Evolutionary conservation across 2,329 filamentous ascomycete species (phyloP).

Genomic region (Tolypocladium cylindrosporum): DNA sequence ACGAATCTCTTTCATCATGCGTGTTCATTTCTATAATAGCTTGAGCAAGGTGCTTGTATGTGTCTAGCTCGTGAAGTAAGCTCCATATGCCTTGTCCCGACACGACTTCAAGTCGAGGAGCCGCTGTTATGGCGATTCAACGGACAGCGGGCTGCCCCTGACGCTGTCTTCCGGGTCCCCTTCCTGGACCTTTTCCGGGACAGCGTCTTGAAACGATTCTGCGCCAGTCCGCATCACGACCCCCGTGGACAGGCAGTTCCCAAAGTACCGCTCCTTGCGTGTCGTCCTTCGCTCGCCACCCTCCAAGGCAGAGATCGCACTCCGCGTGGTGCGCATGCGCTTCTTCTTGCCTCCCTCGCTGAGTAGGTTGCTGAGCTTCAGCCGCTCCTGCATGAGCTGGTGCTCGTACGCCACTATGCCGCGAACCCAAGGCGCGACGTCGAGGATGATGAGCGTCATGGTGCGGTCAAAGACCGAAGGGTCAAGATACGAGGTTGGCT

Average conservation of each 20-base stretch:
- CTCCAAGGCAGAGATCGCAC: conserved; percentile 67
- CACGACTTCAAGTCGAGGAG: not conserved
- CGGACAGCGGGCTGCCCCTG: conserved; percentile 3
- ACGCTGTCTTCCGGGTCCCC: conserved; percentile 4
- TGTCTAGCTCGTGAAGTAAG: not conserved
- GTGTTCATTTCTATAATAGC: not conserved
- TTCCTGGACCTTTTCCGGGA: conserved; percentile 9
- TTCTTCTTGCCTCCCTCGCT: conserved; percentile 43
- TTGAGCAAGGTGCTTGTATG: not conserved
- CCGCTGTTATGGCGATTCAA: conserved; percentile 1
- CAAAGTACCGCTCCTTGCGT: conserved; percentile 65
- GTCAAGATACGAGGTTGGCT: conserved; percentile 35
- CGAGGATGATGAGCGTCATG: conserved; percentile 53
- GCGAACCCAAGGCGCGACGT: conserved; percentile 86
- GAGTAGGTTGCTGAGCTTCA: conserved; percentile 51
- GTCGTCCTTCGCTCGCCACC: conserved; percentile 58
- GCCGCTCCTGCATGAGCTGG: conserved; percentile 56
- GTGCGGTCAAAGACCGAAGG: conserved; percentile 71
- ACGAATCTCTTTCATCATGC: not conserved
- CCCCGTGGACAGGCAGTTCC: conserved; percentile 45
- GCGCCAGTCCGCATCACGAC: conserved; percentile 57
- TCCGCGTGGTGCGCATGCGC: conserved; percentile 59
- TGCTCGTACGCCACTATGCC: conserved; percentile 71
- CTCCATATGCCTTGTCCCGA: not conserved
- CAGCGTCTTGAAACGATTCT: conserved; percentile 14